A percentile compares a stretch with the other conserved stretches of the same genome.
Conservation (phyloP, 805 yeast species). For the Deakozyma indianensis region DNA sequence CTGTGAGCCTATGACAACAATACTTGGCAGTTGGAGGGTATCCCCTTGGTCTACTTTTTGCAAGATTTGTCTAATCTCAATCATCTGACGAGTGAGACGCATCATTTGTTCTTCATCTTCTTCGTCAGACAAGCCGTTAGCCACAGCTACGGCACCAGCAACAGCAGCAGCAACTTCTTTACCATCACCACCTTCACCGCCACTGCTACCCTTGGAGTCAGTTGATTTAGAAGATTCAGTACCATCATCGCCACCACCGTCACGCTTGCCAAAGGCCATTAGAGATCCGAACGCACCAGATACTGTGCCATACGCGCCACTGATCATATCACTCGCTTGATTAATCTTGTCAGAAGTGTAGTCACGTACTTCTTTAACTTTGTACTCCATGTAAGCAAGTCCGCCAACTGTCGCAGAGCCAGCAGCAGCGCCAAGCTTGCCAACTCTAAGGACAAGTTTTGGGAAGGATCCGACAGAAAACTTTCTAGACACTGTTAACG, state of each 20-base stretch:
- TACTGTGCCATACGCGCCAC: slow-evolving; percentile 20
- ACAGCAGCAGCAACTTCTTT: slow-evolving; percentile 43
- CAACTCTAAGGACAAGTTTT: slow-evolving; percentile 23
- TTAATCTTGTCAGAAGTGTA: slow-evolving; percentile 56
- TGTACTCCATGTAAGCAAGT: slow-evolving; percentile 82
- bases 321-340: slow-evolving; percentile 37
- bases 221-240: not conserved
- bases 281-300: slow-evolving; percentile 3
- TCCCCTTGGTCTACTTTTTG: slow-evolving; percentile 64
- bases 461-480: not conserved
- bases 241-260: slow-evolving; percentile 19
- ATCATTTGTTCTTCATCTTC: slow-evolving; percentile 54
- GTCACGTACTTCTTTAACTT: slow-evolving; percentile 71
- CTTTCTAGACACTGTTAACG: not conserved
- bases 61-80: slow-evolving; percentile 75
- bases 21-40: slow-evolving; percentile 74
- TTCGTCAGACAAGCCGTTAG: slow-evolving; percentile 29
- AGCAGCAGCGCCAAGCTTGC: slow-evolving; percentile 60
- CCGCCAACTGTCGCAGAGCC: slow-evolving; percentile 94
- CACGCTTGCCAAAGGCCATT: slow-evolving; percentile 13
- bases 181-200: slow-evolving; percentile 23
- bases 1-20: slow-evolving; percentile 95
- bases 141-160: slow-evolving; percentile 36
- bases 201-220: not conserved
- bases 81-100: slow-evolving; percentile 88